Evolutionary conservation across 805 yeast species (phyloP).

Genomic region (Lachancea thermotolerans): DNA sequence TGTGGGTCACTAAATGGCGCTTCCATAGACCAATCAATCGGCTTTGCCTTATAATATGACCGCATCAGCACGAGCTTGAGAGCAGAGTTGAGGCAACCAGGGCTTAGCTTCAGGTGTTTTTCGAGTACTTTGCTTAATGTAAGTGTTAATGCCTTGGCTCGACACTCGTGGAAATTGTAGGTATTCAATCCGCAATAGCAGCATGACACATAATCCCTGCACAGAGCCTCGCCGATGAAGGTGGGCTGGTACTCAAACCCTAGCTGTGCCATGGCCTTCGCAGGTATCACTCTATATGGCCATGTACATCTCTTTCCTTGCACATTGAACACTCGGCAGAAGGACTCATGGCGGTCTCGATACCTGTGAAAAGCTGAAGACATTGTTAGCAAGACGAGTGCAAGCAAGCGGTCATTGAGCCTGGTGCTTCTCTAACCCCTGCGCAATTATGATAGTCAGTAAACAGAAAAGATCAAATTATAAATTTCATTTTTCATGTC

Average conservation of each 20-base stretch:
- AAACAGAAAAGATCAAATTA: background rate
- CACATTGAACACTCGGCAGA: constrained; percentile 11
- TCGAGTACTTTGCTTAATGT: constrained; percentile 22
- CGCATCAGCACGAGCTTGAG: background rate
- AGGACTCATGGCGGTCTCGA: constrained; percentile 14
- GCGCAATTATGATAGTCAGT: background rate
- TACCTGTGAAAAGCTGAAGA: constrained; percentile 3
- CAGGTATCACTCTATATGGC: constrained; percentile 29
- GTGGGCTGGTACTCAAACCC: constrained; percentile 27
- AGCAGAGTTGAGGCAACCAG: constrained; percentile 7
- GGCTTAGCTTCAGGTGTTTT: constrained; percentile 14
- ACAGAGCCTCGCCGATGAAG: constrained; percentile 6
- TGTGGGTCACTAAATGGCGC: constrained; percentile 19
- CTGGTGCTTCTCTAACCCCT: background rate
- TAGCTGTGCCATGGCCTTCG: constrained; percentile 19
- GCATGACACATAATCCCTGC: constrained; percentile 23
- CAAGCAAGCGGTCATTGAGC: background rate
- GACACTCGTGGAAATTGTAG: constrained; percentile 18
- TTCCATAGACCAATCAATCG: constrained; percentile 21
- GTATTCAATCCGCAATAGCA: constrained; percentile 18
- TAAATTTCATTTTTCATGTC: background rate
- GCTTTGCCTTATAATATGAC: constrained; percentile 2
- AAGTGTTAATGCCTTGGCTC: constrained; percentile 20
- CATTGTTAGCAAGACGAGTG: background rate
- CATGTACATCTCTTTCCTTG: constrained; percentile 23